A percentile compares a stretch with the other conserved stretches of the same genome.
Evolutionary conservation across 495 filamentous ascomycete genomes (phyloP).

Genomic region (Tuber brumale): DNA sequence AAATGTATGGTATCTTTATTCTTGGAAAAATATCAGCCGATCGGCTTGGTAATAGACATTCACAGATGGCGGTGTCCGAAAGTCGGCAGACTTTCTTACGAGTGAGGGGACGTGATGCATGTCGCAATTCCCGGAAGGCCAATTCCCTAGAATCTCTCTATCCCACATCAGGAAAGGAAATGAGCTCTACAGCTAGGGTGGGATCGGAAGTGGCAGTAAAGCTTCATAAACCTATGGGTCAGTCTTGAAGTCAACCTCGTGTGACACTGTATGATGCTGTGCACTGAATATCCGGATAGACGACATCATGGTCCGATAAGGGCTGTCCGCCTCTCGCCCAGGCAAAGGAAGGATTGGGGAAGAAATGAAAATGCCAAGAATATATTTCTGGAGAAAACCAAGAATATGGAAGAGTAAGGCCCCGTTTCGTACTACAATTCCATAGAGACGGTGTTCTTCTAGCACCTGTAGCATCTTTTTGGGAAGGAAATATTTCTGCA

Average conservation of each 20-base stretch:
- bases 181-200: neutral
- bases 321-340: no score
- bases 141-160: neutral
- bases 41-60: neutral
- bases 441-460: no score
- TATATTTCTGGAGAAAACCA: no score
- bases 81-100: neutral
- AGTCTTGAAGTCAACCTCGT: neutral
- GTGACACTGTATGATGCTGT: no score
- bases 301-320: no score
- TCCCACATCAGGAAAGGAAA: neutral
- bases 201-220: neutral
- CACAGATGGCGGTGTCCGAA: neutral
- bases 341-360: no score
- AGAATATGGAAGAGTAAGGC: no score
- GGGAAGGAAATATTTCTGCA: no score
- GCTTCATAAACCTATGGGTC: neutral
- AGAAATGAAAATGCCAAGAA: no score
- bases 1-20: neutral
- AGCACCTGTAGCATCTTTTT: no score
- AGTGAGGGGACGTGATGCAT: neutral
- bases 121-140: neutral
- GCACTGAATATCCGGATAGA: no score
- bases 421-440: no score
- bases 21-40: neutral